Evolutionary conservation across 1,284 basidiomycete genomes (phyloP), one percentile per base, ranked within the genome.

Genomic region (Neotropicomus parvogracilis): DNA sequence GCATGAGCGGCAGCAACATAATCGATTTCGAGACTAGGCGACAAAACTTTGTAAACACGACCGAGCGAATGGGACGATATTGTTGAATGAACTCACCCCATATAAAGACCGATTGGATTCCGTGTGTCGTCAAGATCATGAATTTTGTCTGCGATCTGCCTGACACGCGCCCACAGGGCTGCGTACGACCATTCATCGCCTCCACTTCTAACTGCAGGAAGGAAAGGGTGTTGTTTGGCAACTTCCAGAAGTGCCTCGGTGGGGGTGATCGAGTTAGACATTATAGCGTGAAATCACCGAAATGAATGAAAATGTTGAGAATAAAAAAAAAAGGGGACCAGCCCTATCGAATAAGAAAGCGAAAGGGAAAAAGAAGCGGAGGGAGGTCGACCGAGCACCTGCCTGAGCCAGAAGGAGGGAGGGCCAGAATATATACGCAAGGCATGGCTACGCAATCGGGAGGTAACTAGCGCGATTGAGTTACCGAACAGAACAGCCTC

Each of bases 191-290:
- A 63, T 50, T 59, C 46, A 36, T 47, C 38, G 21, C 33, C 53
- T 50, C 50, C 50, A 12, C 48, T 46, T 48, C 49, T 48, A 36
- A 63, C 57, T 35, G 63, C 63, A 42, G 19, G 14, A 10, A 54
- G 34, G 46, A 54, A 64, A 5, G 60, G 60, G 33, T 61, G 57
- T 19, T 56, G 52, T 40, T 60, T 59, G 34, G 60, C 61, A 20
- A 63, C 61, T 59, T 64, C 54, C 42, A 63, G 59, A 50, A 63
- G 63, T 29, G 54, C 60, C 42, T 63, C 63, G 34, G 63, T 62
- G 29, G 61, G 63, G 20, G 61, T 63, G 29, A 65, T 40, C 27
- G 50, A 54, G 34, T 13, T 41, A 3, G 46, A 40, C 59, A 58
- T 62, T 16, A 5, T 26, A 20, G 19, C 13, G 33, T 24, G 17